Conservation (phyloP, 2,329 filamentous ascomycete species). For the Aspergillus intermedius region DNA sequence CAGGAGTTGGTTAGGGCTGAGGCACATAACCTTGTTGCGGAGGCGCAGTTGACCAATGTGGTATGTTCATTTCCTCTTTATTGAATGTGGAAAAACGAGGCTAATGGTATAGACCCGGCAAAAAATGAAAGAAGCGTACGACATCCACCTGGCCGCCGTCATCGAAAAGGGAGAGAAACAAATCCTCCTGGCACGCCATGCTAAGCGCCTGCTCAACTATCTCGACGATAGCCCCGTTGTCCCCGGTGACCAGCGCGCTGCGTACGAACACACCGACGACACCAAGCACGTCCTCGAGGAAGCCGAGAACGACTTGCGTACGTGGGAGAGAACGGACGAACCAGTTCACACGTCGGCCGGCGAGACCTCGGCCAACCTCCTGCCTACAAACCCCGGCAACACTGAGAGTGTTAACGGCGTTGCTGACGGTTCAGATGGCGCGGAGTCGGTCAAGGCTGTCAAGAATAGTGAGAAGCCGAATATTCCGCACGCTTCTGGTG, state of each 20-base stretch:
- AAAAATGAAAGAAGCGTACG: slow-evolving; percentile 93
- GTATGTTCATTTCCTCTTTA: slow-evolving; percentile 47
- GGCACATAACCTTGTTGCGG: slow-evolving; percentile 90
- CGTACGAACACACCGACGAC: slow-evolving; percentile 59
- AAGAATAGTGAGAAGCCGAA: slow-evolving; percentile 1
- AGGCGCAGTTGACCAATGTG: slow-evolving; percentile 92
- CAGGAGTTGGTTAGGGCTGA: slow-evolving; percentile 95
- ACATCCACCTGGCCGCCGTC: slow-evolving; percentile 77
- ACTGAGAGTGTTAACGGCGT: slow-evolving; percentile 1
- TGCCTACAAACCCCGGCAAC: slow-evolving; percentile 19
- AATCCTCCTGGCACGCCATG: slow-evolving; percentile 85
- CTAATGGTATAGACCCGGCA: slow-evolving; percentile 64
- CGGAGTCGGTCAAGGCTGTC: neutral
- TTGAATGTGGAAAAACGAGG: neutral
- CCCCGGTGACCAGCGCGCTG: slow-evolving; percentile 69
- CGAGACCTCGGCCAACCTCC: slow-evolving; percentile 38
- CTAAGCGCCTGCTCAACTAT: slow-evolving; percentile 72
- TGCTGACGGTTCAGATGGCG: neutral
- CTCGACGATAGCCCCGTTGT: slow-evolving; percentile 87
- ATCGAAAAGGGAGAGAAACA: slow-evolving; percentile 98
- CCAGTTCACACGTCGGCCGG: slow-evolving; percentile 47
- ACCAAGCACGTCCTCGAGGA: slow-evolving; percentile 86
- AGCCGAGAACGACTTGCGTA: slow-evolving; percentile 77
- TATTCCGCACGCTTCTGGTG: neutral
- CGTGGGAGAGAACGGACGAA: slow-evolving; percentile 58